These are phyloP conservation scores for Albizia julibrissin DNA, from an alignment of 306 rosid genomes.

Conservation along the genomic window DNA sequence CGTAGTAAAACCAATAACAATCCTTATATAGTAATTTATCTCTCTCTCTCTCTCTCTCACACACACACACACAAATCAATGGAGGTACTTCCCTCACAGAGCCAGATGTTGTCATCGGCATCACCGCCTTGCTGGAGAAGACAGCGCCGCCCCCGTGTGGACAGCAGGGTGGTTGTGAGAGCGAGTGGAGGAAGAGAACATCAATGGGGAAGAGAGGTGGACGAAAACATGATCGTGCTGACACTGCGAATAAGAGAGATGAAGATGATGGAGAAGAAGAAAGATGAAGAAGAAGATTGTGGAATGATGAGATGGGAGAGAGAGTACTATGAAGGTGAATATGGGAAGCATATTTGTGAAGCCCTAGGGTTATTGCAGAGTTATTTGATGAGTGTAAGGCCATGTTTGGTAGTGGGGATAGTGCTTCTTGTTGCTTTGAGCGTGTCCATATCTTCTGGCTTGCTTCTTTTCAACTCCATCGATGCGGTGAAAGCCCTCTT, in stretches of 20 bases:
- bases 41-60: background rate
- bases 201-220: conserved; percentile 26
- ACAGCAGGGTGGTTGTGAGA: background rate
- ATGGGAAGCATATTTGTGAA: conserved; percentile 26
- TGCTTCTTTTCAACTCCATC: conserved; percentile 20
- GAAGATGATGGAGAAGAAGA: conserved; percentile 29
- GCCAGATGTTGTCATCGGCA: background rate
- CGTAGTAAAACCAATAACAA: background rate
- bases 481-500: background rate
- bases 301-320: conserved; percentile 38
- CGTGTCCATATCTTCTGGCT: background rate
- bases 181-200: background rate
- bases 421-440: conserved; percentile 8
- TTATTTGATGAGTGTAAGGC: conserved; percentile 10
- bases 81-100: background rate
- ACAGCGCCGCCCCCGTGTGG: background rate
- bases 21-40: background rate
- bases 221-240: conserved; percentile 42
- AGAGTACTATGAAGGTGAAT: background rate
- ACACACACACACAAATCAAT: background rate
- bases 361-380: conserved; percentile 33
- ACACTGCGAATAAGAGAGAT: conserved; percentile 32
- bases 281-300: background rate
- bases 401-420: conserved; percentile 23
- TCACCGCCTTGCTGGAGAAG: background rate